Base-by-base conservation (phyloP, 2,329 filamentous ascomycete genomes). In the Hypoxylon sp. region DNA sequence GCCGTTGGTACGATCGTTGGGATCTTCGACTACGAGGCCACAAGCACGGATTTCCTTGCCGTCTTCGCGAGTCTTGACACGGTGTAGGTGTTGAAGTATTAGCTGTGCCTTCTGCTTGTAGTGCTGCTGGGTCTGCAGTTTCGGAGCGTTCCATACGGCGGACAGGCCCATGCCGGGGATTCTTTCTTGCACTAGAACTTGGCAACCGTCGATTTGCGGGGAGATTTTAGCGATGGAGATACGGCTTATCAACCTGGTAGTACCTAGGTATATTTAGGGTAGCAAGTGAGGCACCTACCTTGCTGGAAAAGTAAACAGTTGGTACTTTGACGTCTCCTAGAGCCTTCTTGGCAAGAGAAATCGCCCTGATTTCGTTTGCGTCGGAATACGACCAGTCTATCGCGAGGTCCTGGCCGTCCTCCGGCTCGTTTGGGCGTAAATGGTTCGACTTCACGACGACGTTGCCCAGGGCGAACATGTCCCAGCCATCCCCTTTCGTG, bases 301-400 rank as follows among this genome's bases (percentile, higher is more conserved):
- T 78, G 54, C 75, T 74, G 7, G 74, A 37, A 72, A 80, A 80
- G 56, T 76, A 79, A 7, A 81, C 77, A 0, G 74, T 56, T 2
- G 79, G 77, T 2, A 79, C 71, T 65, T 64, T 74, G 5, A 79
- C 59, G 30, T 71, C 64, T 4, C 64, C 62, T 4, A 80, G 52
- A 8, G 68, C 62, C 1, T 52, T 59, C 59, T 68, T 74, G 20
- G 64, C 53, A 64, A 71, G 72, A 20, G 77, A 79, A n/a, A 59
- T 48, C 5, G 58, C 58, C n/a, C 69, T 41, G 1, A 76, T 55
- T 58, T 82, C 79, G 61, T 82, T 82, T 2, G 71, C 72, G 69
- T 82, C 79, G 13, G 76, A 75, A 55, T 75, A 79, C 10, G 78
- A 76, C 65, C 75, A 81, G 64, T 79, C 77, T 56, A 46, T 78